Percentiles rank a stretch among this genome's conserved stretches.
These are phyloP conservation scores for Trametes elegans DNA, from an alignment of 768 basidiomycete genomes.

Conservation along the genomic window DNA sequence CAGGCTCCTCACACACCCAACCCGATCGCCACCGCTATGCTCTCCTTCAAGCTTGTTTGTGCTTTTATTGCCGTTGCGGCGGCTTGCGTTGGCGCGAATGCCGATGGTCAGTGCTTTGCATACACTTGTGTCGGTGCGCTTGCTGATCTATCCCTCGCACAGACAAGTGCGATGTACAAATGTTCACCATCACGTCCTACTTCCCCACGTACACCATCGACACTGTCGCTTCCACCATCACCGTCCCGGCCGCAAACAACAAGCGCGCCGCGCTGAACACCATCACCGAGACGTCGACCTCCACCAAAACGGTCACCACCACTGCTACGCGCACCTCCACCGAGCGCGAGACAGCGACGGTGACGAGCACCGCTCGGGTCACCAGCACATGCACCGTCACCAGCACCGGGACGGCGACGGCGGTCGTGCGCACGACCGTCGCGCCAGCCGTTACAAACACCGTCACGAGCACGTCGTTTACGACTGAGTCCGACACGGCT, in stretches of 20 bases:
- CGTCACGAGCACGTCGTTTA: not conserved
- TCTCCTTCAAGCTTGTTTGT: constrained; percentile 5
- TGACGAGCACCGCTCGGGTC: not conserved
- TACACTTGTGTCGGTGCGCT: no score
- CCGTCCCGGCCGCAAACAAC: not conserved
- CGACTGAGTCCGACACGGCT: not conserved
- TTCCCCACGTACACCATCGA: not conserved
- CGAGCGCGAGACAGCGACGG: not conserved
- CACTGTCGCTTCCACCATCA: not conserved
- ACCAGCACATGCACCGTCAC: not conserved
- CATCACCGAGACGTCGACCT: not conserved
- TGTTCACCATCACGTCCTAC: not conserved
- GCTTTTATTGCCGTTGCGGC: constrained; percentile 11
- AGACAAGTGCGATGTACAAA: not conserved
- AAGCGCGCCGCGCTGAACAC: not conserved
- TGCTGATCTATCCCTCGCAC: no score
- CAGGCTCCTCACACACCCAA: not conserved
- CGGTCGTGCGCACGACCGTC: not conserved
- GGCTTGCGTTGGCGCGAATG: not conserved
- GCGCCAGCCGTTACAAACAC: not conserved
- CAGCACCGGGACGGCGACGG: not conserved
- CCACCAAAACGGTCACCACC: not conserved
- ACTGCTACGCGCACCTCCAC: not conserved
- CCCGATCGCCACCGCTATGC: not conserved
- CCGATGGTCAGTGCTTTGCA: no score